Percentiles rank a stretch among this genome's conserved stretches.
phyloP scores from a whole-genome alignment of 257 asterid species.

The Osmanthus fragrans region DNA sequence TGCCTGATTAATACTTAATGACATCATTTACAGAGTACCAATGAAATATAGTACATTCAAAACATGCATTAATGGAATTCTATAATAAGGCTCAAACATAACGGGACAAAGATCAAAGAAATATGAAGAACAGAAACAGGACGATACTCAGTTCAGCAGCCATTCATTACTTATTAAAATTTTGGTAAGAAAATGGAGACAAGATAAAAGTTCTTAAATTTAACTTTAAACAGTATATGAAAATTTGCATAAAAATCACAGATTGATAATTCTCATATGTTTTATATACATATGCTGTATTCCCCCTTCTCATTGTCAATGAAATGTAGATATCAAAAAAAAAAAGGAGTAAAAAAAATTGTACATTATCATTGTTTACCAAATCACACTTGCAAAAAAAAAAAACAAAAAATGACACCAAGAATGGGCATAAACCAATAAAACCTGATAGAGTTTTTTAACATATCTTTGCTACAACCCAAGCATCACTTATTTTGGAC shows the following conservation, averaged over 20 bases:
- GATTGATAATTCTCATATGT: background rate
- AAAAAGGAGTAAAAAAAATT: background rate
- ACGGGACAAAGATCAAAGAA: background rate
- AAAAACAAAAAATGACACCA: background rate
- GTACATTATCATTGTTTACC: background rate
- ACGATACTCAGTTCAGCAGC: background rate
- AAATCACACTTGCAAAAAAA: background rate
- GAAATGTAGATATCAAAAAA: background rate
- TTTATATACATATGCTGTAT: background rate
- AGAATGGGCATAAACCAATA: background rate
- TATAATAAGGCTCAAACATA: background rate
- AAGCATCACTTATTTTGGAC: constrained; percentile 8
- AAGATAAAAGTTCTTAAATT: background rate
- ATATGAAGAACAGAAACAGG: background rate
- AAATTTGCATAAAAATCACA: background rate
- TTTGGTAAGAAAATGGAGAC: background rate
- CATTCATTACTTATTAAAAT: background rate
- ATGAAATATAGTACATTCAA: background rate
- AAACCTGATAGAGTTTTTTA: background rate
- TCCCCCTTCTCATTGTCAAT: background rate
- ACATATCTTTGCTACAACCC: constrained; percentile 4
- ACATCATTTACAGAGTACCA: background rate
- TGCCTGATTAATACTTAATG: background rate
- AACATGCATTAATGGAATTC: background rate
- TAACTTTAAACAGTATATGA: constrained; percentile 5